Conservation (phyloP, 78 protist genomes). For the Protostelium mycophagum region DNA sequence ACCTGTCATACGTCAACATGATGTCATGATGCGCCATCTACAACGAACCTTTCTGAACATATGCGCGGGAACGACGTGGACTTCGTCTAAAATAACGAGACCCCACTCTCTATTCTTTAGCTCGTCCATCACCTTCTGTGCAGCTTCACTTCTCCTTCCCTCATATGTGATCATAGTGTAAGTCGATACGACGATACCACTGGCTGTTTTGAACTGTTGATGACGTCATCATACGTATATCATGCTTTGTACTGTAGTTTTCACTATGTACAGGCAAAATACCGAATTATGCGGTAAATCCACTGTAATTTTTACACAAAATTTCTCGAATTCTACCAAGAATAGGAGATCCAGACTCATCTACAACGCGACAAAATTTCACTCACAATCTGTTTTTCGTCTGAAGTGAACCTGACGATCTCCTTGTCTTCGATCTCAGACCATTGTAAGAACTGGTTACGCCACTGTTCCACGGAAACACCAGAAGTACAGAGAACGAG, state of each 20-base stretch:
- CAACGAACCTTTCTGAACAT: conserved; percentile 25
- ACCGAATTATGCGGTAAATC: too few species aligned
- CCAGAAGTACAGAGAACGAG: conserved; percentile 85
- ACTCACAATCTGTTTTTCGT: conserved; percentile 44
- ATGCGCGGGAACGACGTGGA: conserved; percentile 91
- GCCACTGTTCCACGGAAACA: conserved; percentile 96
- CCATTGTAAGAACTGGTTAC: conserved; percentile 83
- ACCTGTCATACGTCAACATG: conserved; percentile 39
- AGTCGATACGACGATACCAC: conserved; percentile 87
- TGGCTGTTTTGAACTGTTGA: conserved; percentile 18
- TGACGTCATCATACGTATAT: too few species aligned
- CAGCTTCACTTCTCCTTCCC: conserved; percentile 69
- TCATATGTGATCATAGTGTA: conserved; percentile 89
- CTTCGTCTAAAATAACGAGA: conserved; percentile 92
- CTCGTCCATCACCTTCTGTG: conserved; percentile 73
- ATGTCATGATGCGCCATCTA: neutral
- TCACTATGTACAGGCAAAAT: too few species aligned
- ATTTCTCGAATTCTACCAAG: too few species aligned
- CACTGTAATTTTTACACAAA: too few species aligned
- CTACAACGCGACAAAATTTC: neutral
- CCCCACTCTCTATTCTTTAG: conserved; percentile 94
- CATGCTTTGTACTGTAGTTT: too few species aligned
- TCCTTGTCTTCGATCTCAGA: conserved; percentile 35
- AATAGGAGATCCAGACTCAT: neutral
- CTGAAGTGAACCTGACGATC: conserved; percentile 77